phyloP scores from a whole-genome alignment of 352 stramenopile genomes.

The Phytophthora citricola region DNA sequence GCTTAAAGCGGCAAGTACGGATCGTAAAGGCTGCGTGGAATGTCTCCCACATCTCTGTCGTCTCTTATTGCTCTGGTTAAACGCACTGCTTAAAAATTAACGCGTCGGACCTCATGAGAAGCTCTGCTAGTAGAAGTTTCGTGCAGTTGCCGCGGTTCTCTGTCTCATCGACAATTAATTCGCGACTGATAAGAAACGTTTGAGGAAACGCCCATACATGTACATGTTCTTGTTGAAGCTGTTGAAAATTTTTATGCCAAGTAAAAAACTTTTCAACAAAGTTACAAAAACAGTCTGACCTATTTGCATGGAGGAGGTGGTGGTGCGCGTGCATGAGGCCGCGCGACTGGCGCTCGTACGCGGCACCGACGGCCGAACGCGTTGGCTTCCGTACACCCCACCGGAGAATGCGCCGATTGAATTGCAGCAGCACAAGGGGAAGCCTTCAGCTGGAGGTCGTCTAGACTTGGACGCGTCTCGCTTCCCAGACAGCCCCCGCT shows the following conservation, averaged over 20 bases:
- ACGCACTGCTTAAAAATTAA: neutral
- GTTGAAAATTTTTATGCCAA: neutral
- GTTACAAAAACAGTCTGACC: constrained; percentile 4
- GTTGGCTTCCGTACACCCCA: constrained; percentile 28
- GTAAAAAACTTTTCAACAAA: neutral
- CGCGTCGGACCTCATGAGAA: neutral
- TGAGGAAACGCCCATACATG: neutral
- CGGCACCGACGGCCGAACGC: constrained; percentile 17
- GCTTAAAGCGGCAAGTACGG: neutral
- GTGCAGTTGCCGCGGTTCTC: constrained; percentile 2
- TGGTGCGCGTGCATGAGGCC: constrained; percentile 38
- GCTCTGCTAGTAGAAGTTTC: neutral
- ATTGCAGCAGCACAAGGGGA: constrained; percentile 18
- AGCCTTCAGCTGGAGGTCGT: constrained; percentile 11
- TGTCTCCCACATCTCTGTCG: constrained; percentile 1
- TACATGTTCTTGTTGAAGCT: constrained; percentile 1
- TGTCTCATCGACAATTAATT: constrained; percentile 4
- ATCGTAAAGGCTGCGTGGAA: neutral
- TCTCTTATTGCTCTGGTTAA: neutral
- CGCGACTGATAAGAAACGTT: neutral
- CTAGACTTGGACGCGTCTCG: constrained; percentile 32
- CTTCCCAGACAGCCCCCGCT: constrained; percentile 30
- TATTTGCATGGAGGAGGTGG: constrained; percentile 4
- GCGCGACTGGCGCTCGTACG: constrained; percentile 40
- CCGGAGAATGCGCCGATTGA: constrained; percentile 16